A percentile compares a stretch with the other conserved stretches of the same genome.
Evolutionary conservation across 2,329 filamentous ascomycete species (phyloP).

Genomic region (Byssothecium circinans): DNA sequence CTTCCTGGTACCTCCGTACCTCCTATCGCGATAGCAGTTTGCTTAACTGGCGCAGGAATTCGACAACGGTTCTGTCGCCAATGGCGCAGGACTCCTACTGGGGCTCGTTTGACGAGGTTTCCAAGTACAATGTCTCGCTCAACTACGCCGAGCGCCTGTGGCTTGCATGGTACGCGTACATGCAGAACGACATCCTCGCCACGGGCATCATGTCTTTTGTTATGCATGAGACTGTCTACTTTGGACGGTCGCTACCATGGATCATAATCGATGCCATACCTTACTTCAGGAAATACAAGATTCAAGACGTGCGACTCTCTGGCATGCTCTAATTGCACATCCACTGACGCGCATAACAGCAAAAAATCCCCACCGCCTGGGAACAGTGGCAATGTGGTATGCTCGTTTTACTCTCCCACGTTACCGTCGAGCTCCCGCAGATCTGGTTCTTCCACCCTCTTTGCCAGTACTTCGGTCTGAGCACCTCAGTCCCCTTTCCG

Average conservation of each 20-base stretch:
- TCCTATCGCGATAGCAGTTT: slow-evolving; percentile 12
- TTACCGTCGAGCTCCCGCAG: slow-evolving; percentile 96
- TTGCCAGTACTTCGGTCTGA: slow-evolving; percentile 88
- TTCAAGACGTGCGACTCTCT: slow-evolving; percentile 68
- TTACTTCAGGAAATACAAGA: slow-evolving; percentile 90
- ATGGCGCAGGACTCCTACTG: slow-evolving; percentile 61
- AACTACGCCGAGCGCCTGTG: slow-evolving; percentile 86
- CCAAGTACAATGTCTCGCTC: slow-evolving; percentile 78
- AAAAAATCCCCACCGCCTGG: slow-evolving; percentile 86
- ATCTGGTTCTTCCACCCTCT: slow-evolving; percentile 99
- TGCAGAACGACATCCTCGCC: slow-evolving; percentile 95
- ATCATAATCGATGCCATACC: slow-evolving; percentile 88
- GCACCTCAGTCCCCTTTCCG: slow-evolving; percentile 88
- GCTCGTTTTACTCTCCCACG: slow-evolving; percentile 91
- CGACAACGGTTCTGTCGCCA: slow-evolving; percentile 34
- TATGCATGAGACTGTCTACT: slow-evolving; percentile 94
- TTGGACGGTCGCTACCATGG: slow-evolving; percentile 87
- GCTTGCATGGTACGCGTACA: slow-evolving; percentile 95
- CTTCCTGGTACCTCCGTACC: slow-evolving; percentile 5
- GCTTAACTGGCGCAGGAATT: slow-evolving; percentile 39
- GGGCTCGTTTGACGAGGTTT: slow-evolving; percentile 66
- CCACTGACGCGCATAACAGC: slow-evolving; percentile 45
- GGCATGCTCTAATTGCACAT: background rate
- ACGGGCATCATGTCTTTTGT: slow-evolving; percentile 97
- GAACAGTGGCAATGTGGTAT: slow-evolving; percentile 95